These are phyloP conservation scores for Scutellaria galericulata DNA, from an alignment of 257 asterid genomes.

Conservation along the genomic window DNA sequence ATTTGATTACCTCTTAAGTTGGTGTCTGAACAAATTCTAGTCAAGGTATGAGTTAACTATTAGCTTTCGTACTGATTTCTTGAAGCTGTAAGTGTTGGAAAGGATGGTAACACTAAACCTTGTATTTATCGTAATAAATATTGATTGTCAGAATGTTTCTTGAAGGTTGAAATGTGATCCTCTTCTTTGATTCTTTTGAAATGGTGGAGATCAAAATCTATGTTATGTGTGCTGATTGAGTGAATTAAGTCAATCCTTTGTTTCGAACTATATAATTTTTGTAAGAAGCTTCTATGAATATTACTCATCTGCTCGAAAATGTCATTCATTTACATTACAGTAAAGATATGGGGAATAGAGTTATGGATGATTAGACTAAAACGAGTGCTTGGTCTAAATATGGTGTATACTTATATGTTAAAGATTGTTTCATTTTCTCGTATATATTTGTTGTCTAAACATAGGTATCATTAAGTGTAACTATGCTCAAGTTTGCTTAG, in stretches of 20 bases:
- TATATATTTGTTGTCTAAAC: conserved; percentile 10
- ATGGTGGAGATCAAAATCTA: conserved; percentile 6
- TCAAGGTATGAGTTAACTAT: not conserved
- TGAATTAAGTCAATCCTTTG: not conserved
- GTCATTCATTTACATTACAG: not conserved
- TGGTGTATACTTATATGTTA: not conserved
- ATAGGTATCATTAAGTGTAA: not conserved
- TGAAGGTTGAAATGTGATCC: not conserved
- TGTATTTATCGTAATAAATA: conserved; percentile 4
- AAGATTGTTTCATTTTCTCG: not conserved
- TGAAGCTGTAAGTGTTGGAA: not conserved
- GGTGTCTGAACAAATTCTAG: conserved; percentile 27
- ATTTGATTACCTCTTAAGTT: conserved; percentile 31
- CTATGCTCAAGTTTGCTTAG: not conserved
- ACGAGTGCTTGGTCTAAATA: not conserved
- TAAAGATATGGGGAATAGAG: not conserved
- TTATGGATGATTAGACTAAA: not conserved
- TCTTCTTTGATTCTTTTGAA: conserved; percentile 1
- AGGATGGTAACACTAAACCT: not conserved
- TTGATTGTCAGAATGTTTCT: conserved; percentile 16
- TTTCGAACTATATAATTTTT: not conserved
- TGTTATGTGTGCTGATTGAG: not conserved
- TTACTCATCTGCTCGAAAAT: conserved; percentile 16
- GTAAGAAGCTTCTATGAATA: not conserved
- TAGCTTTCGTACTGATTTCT: conserved; percentile 7